A percentile compares a stretch with the other conserved stretches of the same genome.
phyloP scores from a whole-genome alignment of 2,329 filamentous ascomycete species.

The Alternaria metachromatica region DNA sequence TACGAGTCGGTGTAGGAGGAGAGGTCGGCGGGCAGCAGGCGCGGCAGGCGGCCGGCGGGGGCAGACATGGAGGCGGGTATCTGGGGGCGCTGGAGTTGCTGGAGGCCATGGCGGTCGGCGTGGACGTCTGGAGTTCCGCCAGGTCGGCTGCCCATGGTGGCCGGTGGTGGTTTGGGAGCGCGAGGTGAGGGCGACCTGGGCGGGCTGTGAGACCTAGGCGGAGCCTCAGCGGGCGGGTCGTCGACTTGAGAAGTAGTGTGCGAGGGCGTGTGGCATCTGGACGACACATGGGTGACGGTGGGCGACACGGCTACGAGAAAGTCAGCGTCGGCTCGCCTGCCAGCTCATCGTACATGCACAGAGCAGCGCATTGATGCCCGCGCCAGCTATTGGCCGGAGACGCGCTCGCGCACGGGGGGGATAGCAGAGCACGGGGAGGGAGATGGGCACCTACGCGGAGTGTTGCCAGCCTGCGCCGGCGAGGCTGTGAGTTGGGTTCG shows the following conservation, averaged over 20 bases:
- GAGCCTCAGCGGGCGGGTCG: constrained; percentile 59
- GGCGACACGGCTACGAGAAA: constrained; percentile 58
- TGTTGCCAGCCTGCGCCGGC: constrained; percentile 63
- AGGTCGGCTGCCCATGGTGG: constrained; percentile 47
- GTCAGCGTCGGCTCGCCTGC: constrained; percentile 45
- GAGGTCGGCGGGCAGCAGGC: constrained; percentile 68
- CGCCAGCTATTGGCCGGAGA: constrained; percentile 34
- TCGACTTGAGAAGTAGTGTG: constrained; percentile 55
- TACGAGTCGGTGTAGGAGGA: constrained; percentile 71
- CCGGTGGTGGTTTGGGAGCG: constrained; percentile 30
- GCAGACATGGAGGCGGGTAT: constrained; percentile 55
- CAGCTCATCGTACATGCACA: constrained; percentile 49
- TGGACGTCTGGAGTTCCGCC: constrained; percentile 34
- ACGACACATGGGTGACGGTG: constrained; percentile 58
- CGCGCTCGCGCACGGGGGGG: constrained; percentile 8
- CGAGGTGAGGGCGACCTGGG: constrained; percentile 53
- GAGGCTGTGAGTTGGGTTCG: constrained; percentile 53
- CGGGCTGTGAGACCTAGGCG: constrained; percentile 64
- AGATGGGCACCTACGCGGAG: constrained; percentile 63
- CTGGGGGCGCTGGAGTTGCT: constrained; percentile 34
- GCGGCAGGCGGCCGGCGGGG: constrained; percentile 54
- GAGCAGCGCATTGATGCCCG: constrained; percentile 38
- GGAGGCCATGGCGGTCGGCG: constrained; percentile 13
- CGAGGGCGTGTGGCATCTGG: constrained; percentile 64
- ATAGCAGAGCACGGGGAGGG: constrained; percentile 4